Conservation (phyloP, 768 basidiomycete species). For the Russula virescens region DNA sequence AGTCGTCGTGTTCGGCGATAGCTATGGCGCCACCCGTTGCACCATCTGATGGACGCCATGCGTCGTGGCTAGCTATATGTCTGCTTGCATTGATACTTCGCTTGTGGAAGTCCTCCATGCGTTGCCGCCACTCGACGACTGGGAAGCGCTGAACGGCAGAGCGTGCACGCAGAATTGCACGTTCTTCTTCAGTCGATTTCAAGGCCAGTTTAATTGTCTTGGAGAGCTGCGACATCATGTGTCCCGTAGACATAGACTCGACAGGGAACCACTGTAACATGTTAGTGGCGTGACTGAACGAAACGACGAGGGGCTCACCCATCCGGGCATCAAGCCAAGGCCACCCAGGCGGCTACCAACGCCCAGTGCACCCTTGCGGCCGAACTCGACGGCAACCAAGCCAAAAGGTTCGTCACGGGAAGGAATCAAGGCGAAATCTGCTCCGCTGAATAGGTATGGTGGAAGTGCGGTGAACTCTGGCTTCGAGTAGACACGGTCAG, state of each 20-base stretch:
- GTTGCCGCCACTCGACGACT: constrained; percentile 95
- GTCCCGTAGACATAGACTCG: constrained; percentile 85
- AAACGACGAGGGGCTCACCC: constrained; percentile 51
- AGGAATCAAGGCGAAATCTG: constrained; percentile 92
- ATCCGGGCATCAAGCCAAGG: constrained; percentile 95
- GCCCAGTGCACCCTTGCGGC: constrained; percentile 92
- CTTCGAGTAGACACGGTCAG: constrained; percentile 91
- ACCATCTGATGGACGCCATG: constrained; percentile 74
- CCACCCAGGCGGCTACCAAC: constrained; percentile 92
- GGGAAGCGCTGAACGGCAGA: constrained; percentile 96
- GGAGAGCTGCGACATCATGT: constrained; percentile 90
- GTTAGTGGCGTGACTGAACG: constrained; percentile 2
- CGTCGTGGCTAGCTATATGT: constrained; percentile 57
- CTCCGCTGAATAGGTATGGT: constrained; percentile 89
- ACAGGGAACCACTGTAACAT: constrained; percentile 86
- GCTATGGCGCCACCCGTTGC: constrained; percentile 39
- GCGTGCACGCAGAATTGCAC: constrained; percentile 86
- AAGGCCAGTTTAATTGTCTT: constrained; percentile 94
- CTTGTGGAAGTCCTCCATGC: constrained; percentile 90
- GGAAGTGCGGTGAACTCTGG: constrained; percentile 94
- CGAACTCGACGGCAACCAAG: constrained; percentile 93
- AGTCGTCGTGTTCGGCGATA: constrained; percentile 68
- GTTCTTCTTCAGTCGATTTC: constrained; percentile 85
- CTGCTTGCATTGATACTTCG: constrained; percentile 76
- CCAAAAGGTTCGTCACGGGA: constrained; percentile 97